Evolutionary conservation across 75 land plant species (phyloP), one percentile per base, ranked within the genome.

Genomic region (Pinus tabuliformis): DNA sequence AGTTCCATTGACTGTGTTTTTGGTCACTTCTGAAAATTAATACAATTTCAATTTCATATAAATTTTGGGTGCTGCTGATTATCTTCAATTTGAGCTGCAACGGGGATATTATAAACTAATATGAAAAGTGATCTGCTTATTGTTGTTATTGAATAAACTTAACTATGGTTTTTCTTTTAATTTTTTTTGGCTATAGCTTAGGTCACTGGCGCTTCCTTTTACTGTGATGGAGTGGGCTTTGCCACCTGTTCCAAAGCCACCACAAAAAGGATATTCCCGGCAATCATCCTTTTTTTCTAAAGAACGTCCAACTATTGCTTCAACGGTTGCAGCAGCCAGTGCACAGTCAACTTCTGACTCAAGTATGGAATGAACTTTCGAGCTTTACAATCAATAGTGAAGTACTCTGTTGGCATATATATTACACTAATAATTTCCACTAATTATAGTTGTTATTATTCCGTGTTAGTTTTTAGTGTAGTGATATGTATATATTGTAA

Each of bases 201-300:
- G 99, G 77, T 97, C 99, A 66, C 84, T 97, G 77, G 98, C 99
- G 42, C 93, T 97, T 79, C 99, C 98, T 70, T 97, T 97, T 64
- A 94, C 99, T 28, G 98, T 97, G 71, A 77, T 97, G 89, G 99
- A 97, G 79, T 97, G 99, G 99, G 96, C 99, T 8, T 87, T 97
- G 75, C 99, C 99, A 72, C 88, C 95, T 59, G 98, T 87, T 36
- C 99, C 99, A n/a, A 85, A 88, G 73, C 87, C 95, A 74, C 73
- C 62, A 68, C 80, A 80, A 39, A 85, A 83, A 73, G 84, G 78
- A 72, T 83, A 85, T 30, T 57, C 89, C 64, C 83, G 74, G 76
- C 81, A 86, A 75, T 58, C 83, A 52, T 86, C 92, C 36, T 65
- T 77, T 49, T 82, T 76, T 9, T 86, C 86, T 26, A 91, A 76